A percentile compares a stretch with the other conserved stretches of the same genome.
Evolutionary conservation across 2,329 filamentous ascomycete species (phyloP).

Genomic region (Ustulina deusta): DNA sequence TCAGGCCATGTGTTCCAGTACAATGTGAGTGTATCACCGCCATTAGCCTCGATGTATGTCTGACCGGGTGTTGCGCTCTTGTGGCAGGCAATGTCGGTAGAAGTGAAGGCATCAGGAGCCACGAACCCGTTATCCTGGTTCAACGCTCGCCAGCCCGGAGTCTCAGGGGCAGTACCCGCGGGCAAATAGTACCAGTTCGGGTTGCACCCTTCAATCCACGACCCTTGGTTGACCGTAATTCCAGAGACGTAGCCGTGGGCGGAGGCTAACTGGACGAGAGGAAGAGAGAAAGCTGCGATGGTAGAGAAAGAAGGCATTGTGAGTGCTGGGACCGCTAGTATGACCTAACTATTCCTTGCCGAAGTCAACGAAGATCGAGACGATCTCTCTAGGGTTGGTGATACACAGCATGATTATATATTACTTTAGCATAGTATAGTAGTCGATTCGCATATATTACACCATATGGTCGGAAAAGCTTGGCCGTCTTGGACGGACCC

Average conservation of each 20-base stretch:
- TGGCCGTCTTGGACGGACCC: constrained; percentile 19
- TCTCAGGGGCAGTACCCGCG: constrained; percentile 33
- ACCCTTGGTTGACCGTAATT: constrained; percentile 42
- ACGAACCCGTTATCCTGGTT: constrained; percentile 65
- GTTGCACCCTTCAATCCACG: constrained; percentile 40
- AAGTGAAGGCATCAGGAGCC: constrained; percentile 54
- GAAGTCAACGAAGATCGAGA: constrained; percentile 24
- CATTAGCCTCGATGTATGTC: constrained; percentile 42
- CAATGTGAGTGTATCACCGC: constrained; percentile 49
- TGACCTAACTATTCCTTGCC: constrained; percentile 26
- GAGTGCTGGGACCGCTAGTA: constrained; percentile 3
- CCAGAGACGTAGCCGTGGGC: constrained; percentile 45
- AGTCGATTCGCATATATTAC: constrained; percentile 15
- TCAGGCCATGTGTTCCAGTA: constrained; percentile 53
- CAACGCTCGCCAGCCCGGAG: constrained; percentile 56
- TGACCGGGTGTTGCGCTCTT: constrained; percentile 54
- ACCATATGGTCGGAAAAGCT: constrained; percentile 23
- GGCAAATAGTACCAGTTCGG: constrained; percentile 47
- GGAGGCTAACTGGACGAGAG: constrained; percentile 36
- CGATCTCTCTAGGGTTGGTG: constrained; percentile 8
- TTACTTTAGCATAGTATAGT: background rate
- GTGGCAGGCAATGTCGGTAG: constrained; percentile 62
- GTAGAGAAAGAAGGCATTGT: constrained; percentile 38
- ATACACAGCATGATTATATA: constrained; percentile 27
- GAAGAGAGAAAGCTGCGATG: constrained; percentile 33